These are phyloP conservation scores for Ophiognomonia clavigignenti-juglandacearum DNA, from an alignment of 2,329 filamentous ascomycete genomes.

Conservation along the genomic window DNA sequence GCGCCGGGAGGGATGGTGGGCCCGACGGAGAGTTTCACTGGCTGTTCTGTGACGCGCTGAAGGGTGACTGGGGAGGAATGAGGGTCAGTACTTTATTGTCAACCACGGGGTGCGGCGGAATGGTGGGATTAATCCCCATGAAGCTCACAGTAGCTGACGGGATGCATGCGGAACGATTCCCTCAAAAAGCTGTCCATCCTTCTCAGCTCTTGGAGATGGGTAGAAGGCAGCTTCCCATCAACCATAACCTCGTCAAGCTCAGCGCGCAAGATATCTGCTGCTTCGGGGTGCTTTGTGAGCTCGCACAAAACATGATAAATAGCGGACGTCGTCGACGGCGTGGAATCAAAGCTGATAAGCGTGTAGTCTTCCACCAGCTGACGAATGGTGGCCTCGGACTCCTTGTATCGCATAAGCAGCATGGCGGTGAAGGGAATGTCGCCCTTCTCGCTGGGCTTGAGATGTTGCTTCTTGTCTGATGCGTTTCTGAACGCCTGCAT, in stretches of 20 bases:
- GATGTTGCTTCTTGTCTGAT: not conserved
- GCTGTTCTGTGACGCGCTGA: slow-evolving; percentile 16
- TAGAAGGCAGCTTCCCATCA: slow-evolving; percentile 17
- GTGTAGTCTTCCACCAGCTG: slow-evolving; percentile 12
- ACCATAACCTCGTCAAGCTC: slow-evolving; percentile 34
- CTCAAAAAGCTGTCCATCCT: slow-evolving; percentile 23
- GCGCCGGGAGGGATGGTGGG: slow-evolving; percentile 20
- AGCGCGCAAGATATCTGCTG: slow-evolving; percentile 36
- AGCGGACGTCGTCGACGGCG: slow-evolving; percentile 4
- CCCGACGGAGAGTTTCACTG: slow-evolving; percentile 19
- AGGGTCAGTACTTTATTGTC: not conserved
- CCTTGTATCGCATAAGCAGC: not conserved
- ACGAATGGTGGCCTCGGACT: not conserved
- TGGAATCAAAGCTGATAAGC: slow-evolving; percentile 13
- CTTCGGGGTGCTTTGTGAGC: slow-evolving; percentile 38
- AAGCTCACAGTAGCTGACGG: slow-evolving; percentile 9
- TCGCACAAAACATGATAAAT: slow-evolving; percentile 31
- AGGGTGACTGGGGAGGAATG: slow-evolving; percentile 14
- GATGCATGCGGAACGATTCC: slow-evolving; percentile 17
- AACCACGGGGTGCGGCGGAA: not conserved
- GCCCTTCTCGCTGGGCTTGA: not conserved
- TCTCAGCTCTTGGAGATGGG: slow-evolving; percentile 18
- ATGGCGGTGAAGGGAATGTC: not conserved
- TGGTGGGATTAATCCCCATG: not conserved
- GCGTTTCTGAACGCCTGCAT: not conserved